A percentile compares a stretch with the other conserved stretches of the same genome.
phyloP scores from a whole-genome alignment of 2,329 filamentous ascomycete species.

The Ascochyta fabae region DNA sequence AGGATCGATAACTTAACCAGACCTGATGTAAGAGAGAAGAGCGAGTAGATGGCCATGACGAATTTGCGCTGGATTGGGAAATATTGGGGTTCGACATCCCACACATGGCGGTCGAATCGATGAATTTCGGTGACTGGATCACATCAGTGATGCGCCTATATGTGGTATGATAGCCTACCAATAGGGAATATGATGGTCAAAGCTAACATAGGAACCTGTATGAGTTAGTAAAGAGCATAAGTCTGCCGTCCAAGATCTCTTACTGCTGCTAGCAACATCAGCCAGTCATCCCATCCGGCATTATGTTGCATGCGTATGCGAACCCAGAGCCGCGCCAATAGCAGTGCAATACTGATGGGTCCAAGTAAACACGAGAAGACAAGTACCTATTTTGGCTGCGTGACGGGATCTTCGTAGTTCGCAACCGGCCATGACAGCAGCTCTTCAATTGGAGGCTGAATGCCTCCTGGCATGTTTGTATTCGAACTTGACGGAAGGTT shows the following conservation, averaged over 20 bases:
- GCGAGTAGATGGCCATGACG: constrained; percentile 27
- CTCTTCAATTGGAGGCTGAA: background rate
- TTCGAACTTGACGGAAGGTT: no score
- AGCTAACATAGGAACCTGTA: constrained; percentile 18
- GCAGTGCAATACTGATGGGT: constrained; percentile 23
- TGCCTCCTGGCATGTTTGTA: constrained; percentile 2
- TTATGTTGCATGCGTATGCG: constrained; percentile 27
- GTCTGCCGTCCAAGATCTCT: background rate
- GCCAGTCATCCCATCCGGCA: constrained; percentile 33
- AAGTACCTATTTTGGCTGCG: background rate
- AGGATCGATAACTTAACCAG: constrained; percentile 41
- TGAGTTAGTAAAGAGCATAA: background rate
- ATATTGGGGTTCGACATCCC: constrained; percentile 25
- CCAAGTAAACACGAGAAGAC: constrained; percentile 24
- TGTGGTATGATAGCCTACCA: constrained; percentile 6
- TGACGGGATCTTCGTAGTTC: constrained; percentile 1
- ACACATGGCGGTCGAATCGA: constrained; percentile 29
- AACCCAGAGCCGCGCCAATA: constrained; percentile 31
- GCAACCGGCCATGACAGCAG: constrained; percentile 1
- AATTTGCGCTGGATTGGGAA: constrained; percentile 25
- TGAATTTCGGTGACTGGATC: constrained; percentile 17
- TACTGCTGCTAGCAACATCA: constrained; percentile 32
- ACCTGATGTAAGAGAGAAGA: constrained; percentile 27
- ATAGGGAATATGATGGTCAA: constrained; percentile 30
- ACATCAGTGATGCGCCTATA: constrained; percentile 5